phyloP scores from a whole-genome alignment of 2,329 filamentous ascomycete genomes.

The Apiospora marii region DNA sequence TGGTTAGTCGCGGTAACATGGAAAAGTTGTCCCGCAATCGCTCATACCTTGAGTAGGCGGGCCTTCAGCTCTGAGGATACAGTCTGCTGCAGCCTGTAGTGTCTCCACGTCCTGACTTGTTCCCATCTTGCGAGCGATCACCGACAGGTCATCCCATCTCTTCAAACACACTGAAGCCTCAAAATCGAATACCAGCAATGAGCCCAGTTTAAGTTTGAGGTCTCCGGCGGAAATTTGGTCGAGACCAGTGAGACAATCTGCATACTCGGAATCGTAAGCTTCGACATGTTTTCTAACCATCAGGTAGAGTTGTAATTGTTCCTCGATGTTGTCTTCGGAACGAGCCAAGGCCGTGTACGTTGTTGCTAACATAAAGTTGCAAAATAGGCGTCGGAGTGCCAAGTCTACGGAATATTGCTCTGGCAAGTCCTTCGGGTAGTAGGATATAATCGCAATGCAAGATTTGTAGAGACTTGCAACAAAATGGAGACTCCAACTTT shows the following conservation, averaged over 20 bases:
- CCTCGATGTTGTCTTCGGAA: slow-evolving; percentile 56
- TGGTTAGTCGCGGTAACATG: background rate
- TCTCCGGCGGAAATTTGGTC: slow-evolving; percentile 57
- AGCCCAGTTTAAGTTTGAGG: slow-evolving; percentile 67
- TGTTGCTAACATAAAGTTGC: slow-evolving; percentile 71
- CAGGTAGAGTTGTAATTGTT: slow-evolving; percentile 68
- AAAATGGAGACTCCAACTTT: slow-evolving; percentile 59
- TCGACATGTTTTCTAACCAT: slow-evolving; percentile 66
- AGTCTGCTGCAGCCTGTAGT: slow-evolving; percentile 72
- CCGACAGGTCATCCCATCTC: slow-evolving; percentile 70
- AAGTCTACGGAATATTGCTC: slow-evolving; percentile 55
- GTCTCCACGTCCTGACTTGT: slow-evolving; percentile 53
- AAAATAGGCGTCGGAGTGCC: slow-evolving; percentile 69
- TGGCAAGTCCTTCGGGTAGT: slow-evolving; percentile 58
- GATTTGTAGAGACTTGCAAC: slow-evolving; percentile 64
- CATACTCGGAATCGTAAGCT: slow-evolving; percentile 60
- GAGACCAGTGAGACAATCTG: slow-evolving; percentile 48
- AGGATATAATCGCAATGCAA: slow-evolving; percentile 60
- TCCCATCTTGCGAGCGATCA: slow-evolving; percentile 63
- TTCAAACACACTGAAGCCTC: slow-evolving; percentile 75
- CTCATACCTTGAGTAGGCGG: slow-evolving; percentile 58
- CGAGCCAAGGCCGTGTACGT: slow-evolving; percentile 61
- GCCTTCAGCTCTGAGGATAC: slow-evolving; percentile 60
- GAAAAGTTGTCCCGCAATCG: background rate
- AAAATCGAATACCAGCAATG: slow-evolving; percentile 79